Percentiles rank a stretch among this genome's conserved stretches.
Conservation (phyloP, 1,284 basidiomycete genomes). For the Ceraceosorus bombacis region DNA sequence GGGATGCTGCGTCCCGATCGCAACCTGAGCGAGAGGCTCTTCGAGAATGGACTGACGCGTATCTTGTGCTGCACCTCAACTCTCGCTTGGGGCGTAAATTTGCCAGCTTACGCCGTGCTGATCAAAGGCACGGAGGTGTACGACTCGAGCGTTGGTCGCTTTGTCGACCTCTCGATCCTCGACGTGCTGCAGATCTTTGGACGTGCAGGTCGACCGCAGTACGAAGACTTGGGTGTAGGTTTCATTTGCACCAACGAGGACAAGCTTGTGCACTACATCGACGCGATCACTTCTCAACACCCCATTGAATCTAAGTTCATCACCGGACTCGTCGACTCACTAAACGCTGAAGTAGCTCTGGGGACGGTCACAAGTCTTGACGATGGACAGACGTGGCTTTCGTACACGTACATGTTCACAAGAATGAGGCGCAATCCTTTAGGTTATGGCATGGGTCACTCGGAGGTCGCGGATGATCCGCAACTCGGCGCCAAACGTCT, state of each 20-base stretch:
- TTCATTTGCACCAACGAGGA: slow-evolving; percentile 93
- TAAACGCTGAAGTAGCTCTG: slow-evolving; percentile 91
- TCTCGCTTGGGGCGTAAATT: slow-evolving; percentile 97
- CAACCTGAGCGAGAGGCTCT: slow-evolving; percentile 92
- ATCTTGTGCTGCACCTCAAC: slow-evolving; percentile 97
- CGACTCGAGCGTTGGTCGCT: slow-evolving; percentile 51
- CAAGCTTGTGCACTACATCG: slow-evolving; percentile 84
- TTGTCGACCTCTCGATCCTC: slow-evolving; percentile 85
- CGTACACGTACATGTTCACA: slow-evolving; percentile 94
- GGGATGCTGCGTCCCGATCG: slow-evolving; percentile 93
- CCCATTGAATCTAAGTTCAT: slow-evolving; percentile 91
- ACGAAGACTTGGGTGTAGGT: slow-evolving; percentile 90
- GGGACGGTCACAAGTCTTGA: slow-evolving; percentile 82
- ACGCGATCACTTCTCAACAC: slow-evolving; percentile 77
- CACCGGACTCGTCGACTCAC: slow-evolving; percentile 75
- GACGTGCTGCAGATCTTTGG: slow-evolving; percentile 96
- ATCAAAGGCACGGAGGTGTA: slow-evolving; percentile 99
- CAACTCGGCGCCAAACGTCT: slow-evolving; percentile 67
- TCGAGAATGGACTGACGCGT: slow-evolving; percentile 80
- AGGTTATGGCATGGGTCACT: slow-evolving; percentile 73
- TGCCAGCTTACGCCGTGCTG: slow-evolving; percentile 90
- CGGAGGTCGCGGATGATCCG: slow-evolving; percentile 68
- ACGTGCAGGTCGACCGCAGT: slow-evolving; percentile 89
- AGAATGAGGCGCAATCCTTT: slow-evolving; percentile 89
- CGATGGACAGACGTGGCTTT: slow-evolving; percentile 90